A percentile compares a stretch with the other conserved stretches of the same genome.
These are phyloP conservation scores for Stipa capillata DNA, from an alignment of 176 grass and related monocot genomes.

Conservation along the genomic window DNA sequence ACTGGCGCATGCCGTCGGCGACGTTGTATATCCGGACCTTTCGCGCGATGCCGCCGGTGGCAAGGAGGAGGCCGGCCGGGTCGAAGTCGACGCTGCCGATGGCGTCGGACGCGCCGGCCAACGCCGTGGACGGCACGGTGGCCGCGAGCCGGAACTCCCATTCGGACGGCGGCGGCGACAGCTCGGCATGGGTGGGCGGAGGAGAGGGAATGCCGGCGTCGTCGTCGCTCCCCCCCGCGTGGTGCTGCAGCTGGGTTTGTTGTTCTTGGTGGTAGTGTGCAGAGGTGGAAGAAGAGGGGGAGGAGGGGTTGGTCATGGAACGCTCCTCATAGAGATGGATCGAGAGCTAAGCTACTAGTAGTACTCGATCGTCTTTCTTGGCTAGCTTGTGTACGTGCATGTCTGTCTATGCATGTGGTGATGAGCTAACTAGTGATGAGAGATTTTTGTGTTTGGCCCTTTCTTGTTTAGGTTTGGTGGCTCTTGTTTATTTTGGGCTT, in stretches of 20 bases:
- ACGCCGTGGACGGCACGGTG: slow-evolving; percentile 49
- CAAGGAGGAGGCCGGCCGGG: slow-evolving; percentile 51
- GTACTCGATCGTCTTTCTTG: neutral
- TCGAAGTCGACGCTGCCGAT: slow-evolving; percentile 73
- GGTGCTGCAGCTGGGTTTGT: slow-evolving; percentile 53
- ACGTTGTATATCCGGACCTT: slow-evolving; percentile 69
- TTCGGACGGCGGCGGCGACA: slow-evolving; percentile 42
- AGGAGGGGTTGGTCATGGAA: slow-evolving; percentile 31
- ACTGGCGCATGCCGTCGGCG: too few relatives aligned
- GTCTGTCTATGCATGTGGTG: slow-evolving; percentile 13
- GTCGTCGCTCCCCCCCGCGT: slow-evolving; percentile 32
- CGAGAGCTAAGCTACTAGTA: neutral
- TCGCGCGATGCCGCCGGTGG: slow-evolving; percentile 87
- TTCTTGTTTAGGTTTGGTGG: slow-evolving; percentile 1
- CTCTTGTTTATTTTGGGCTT: slow-evolving; percentile 12
- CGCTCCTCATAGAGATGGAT: slow-evolving; percentile 5
- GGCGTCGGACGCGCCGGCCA: slow-evolving; percentile 44
- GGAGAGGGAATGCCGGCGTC: too few relatives aligned
- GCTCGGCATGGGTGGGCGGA: too few relatives aligned
- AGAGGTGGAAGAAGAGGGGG: neutral
- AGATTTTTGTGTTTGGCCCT: slow-evolving; percentile 6
- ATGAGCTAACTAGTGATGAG: neutral
- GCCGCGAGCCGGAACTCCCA: slow-evolving; percentile 69
- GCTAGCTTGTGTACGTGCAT: neutral
- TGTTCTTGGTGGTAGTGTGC: neutral